Base-by-base conservation (phyloP, 768 basidiomycete genomes). In the Clavaria fumosa region DNA sequence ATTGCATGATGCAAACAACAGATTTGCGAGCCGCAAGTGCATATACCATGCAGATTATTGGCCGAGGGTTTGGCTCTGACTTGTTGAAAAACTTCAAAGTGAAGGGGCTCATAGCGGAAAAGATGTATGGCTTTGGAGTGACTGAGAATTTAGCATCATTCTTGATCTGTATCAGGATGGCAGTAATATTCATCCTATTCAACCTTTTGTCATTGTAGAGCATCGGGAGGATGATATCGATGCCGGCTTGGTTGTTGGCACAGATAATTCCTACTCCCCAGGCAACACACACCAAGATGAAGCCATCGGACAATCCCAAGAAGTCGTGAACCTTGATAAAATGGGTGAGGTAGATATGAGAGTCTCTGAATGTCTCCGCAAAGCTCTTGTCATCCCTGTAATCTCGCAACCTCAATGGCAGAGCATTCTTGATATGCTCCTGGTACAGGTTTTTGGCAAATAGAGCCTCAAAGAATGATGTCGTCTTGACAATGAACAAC, bases 231-330 rank as follows among this genome's bases (percentile, higher is more conserved):
- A 54, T 37, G 28, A 46, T 32, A 35, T 56, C 51, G 28, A 56
- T 38, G 17, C 45, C 54, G 15, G 38, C 15, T 35, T 45, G 45
- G 23, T 45, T 42, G 24, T 45, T 41, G 10, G 49, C 48, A 36
- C 56, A 58, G 24, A 55, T 30, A 30, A 58, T 24, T 9, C 49
- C 55, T 6, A 46, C 55, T 22, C 55, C 50, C 17, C 53, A 47
- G 14, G 24, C 39, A 31, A 50, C 41, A 23, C 46, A 34, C 17
- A 24, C 26, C 35, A 39, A 40, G 17, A 57, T 45, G 39, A 41
- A 47, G 35, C 45, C 14, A 31, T 31, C 34, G 34, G 49, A 41
- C 14, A 58, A 40, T 20, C 43, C 41, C 17, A 30, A 35, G 21
- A 40, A 45, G 27, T 57, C 40, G 27, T 52, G 38, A 11, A 53